Conservation (phyloP, 805 yeast species). For the Hanseniaspora lindneri region DNA sequence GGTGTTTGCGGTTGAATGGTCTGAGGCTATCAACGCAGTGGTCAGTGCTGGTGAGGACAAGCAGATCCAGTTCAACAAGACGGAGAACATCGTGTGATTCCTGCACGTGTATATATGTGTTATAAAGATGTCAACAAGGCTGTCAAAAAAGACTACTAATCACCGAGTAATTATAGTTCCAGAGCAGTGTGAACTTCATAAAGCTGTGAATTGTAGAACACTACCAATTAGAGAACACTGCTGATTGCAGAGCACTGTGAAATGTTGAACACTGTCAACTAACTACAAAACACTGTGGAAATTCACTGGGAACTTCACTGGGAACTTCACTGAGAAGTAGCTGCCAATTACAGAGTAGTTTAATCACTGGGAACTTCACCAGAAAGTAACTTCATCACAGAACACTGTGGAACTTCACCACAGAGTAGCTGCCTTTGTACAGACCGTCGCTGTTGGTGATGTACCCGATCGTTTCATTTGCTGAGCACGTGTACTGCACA, state of each 20-base stretch:
- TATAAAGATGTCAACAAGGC: neutral
- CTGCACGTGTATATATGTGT: neutral
- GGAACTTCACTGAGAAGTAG: too few relatives aligned
- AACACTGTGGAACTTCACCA: slow-evolving; percentile 32
- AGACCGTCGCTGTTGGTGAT: slow-evolving; percentile 52
- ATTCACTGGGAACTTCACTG: too few relatives aligned
- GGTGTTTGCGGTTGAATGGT: slow-evolving; percentile 84
- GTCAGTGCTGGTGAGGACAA: slow-evolving; percentile 92
- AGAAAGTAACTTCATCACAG: neutral
- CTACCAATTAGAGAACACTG: too few relatives aligned
- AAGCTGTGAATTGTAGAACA: too few relatives aligned
- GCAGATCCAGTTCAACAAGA: slow-evolving; percentile 69
- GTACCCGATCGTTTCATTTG: slow-evolving; percentile 33
- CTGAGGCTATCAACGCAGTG: slow-evolving; percentile 54
- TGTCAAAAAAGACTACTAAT: too few relatives aligned
- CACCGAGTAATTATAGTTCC: too few relatives aligned
- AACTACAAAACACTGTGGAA: too few relatives aligned
- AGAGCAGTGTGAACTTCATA: too few relatives aligned
- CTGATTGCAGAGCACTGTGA: too few relatives aligned
- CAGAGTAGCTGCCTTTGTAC: slow-evolving; percentile 71
- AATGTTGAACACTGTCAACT: too few relatives aligned
- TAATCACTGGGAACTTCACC: neutral
- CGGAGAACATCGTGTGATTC: slow-evolving; percentile 26
- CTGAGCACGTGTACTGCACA: slow-evolving; percentile 24
- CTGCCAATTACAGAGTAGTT: too few relatives aligned